Evolutionary conservation across 2,329 filamentous ascomycete species (phyloP).

Genomic region (Spiromastix sp.): DNA sequence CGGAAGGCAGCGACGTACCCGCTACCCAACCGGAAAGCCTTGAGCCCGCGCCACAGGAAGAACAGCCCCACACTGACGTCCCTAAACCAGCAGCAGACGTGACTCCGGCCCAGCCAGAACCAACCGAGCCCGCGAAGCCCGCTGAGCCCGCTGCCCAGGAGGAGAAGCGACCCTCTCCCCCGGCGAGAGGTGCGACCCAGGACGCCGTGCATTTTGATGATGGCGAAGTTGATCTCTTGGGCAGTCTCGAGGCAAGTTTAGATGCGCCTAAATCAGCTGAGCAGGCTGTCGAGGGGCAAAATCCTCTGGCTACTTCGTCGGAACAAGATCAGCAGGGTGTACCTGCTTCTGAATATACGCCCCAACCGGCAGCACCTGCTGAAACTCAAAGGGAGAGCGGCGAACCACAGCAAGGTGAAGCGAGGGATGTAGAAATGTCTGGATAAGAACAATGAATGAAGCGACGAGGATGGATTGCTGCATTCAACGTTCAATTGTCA

Average conservation of each 20-base stretch:
- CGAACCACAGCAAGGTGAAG: neutral
- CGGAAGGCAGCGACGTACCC: no score
- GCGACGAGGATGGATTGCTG: no score
- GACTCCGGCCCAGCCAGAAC: neutral
- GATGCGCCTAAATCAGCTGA: slow-evolving; percentile 3
- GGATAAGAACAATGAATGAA: no score
- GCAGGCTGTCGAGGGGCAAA: neutral
- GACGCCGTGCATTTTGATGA: slow-evolving; percentile 17
- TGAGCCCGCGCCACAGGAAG: neutral
- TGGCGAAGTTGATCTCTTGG: slow-evolving; percentile 36
- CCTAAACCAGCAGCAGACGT: neutral
- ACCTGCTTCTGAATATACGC: neutral
- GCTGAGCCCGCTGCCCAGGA: no score
- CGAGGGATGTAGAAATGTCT: slow-evolving; percentile 3
- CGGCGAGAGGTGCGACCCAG: no score
- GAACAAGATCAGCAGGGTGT: slow-evolving; percentile 4
- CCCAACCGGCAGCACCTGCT: neutral
- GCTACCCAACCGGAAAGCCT: no score
- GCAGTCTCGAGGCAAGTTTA: slow-evolving; percentile 37
- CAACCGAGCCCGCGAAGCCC: slow-evolving; percentile 1
- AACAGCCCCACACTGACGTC: neutral
- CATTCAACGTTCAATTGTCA: no score
- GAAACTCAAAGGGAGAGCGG: neutral
- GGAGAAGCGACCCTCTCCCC: no score
- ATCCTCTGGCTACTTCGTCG: neutral